Evolutionary conservation across 163 green algal species (phyloP).

Genomic region (Volvox carteri): DNA sequence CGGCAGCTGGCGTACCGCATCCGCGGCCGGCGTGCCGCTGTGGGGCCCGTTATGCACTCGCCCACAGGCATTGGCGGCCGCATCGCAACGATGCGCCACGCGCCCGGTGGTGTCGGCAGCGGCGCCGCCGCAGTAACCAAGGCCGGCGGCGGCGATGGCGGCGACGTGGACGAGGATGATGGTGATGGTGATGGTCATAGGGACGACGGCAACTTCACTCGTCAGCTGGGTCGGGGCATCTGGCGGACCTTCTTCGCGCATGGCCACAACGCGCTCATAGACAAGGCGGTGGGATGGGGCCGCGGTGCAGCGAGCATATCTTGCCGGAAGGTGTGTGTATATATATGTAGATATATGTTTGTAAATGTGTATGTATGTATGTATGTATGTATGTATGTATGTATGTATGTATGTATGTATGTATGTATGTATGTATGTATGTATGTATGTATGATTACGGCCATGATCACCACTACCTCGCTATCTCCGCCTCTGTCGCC

Average conservation of each 20-base stretch:
- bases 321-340: slow-evolving; percentile 27
- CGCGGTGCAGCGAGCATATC: slow-evolving; percentile 4
- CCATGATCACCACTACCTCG: neutral
- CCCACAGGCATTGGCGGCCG: neutral
- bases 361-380: too few relatives aligned
- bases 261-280: slow-evolving; percentile 33
- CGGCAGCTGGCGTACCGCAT: neutral
- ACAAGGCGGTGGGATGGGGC: slow-evolving; percentile 17
- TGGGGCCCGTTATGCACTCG: neutral
- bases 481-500: neutral
- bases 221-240: neutral
- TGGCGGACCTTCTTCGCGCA: neutral
- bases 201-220: too few relatives aligned
- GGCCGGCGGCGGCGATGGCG: neutral
- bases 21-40: neutral
- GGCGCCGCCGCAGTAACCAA: too few relatives aligned
- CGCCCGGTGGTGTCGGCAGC: too few relatives aligned
- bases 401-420: too few relatives aligned
- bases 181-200: too few relatives aligned
- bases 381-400: too few relatives aligned
- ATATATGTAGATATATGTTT: neutral
- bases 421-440: too few relatives aligned
- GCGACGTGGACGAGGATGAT: neutral
- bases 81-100: neutral
- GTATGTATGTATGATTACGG: too few relatives aligned